phyloP scores from a whole-genome alignment of 108 stramenopile genomes.

The Bacterosira constricta region DNA sequence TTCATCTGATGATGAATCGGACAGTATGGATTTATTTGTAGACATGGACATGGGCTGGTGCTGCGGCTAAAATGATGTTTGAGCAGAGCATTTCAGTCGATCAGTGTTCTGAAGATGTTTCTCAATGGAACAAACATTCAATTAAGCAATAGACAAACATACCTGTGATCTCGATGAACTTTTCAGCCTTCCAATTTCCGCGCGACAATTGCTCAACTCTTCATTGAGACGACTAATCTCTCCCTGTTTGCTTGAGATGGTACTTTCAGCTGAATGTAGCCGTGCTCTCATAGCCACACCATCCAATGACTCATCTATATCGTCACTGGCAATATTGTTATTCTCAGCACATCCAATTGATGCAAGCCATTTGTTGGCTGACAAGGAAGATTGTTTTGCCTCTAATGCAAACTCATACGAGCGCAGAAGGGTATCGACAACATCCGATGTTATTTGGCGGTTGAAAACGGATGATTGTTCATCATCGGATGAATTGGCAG shows the following conservation, averaged over 20 bases:
- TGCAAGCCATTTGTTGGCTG: constrained; percentile 71
- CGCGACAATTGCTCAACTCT: constrained; percentile 70
- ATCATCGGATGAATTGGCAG: constrained; percentile 10
- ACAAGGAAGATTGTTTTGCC: constrained; percentile 61
- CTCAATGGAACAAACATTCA: background rate
- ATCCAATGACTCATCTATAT: constrained; percentile 29
- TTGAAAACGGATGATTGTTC: constrained; percentile 18
- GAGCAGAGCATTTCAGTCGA: constrained; percentile 29
- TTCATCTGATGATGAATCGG: constrained; percentile 28
- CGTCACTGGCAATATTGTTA: constrained; percentile 1
- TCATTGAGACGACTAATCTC: constrained; percentile 56
- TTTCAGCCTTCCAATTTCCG: constrained; percentile 79
- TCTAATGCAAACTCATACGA: constrained; percentile 71
- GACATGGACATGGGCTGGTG: constrained; percentile 1
- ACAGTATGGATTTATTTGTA: constrained; percentile 33
- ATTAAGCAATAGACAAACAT: too few relatives aligned
- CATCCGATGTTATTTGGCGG: constrained; percentile 36
- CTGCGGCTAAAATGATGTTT: constrained; percentile 26
- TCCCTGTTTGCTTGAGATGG: constrained; percentile 45
- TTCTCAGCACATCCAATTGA: constrained; percentile 41
- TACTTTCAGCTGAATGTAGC: constrained; percentile 42
- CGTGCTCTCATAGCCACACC: constrained; percentile 45
- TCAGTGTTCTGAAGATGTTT: constrained; percentile 28
- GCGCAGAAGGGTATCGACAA: constrained; percentile 51
- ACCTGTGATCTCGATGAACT: constrained; percentile 43